Evolutionary conservation across 2,329 filamentous ascomycete species (phyloP), one percentile per base, ranked within the genome.

Genomic region (Clonostachys solani): DNA sequence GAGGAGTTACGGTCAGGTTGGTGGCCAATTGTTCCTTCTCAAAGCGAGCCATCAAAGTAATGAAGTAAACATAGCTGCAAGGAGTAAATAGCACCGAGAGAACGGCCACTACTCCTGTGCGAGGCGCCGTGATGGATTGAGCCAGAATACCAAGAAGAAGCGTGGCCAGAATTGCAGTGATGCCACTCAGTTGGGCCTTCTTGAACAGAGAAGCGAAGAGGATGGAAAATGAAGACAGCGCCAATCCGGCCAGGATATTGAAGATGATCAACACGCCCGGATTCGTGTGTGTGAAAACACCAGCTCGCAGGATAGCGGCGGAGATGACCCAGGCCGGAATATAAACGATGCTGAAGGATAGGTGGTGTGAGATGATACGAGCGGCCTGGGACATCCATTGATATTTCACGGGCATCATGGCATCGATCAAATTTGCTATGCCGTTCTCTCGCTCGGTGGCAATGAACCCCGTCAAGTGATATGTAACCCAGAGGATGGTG

Each of bases 341-440:
- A 57, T 96, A 96, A 18, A 95, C 75, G 7, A 89, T 63, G 49
- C 88, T 83, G 57, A 96, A 94, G 1, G 90, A 82, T 23, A 94
- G 62, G 60, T 95, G 89, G 50, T 91, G 85, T 0, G 91, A 84
- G 9, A 92, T 60, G 13, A 95, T 75, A n/a, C 92, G 79, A 2
- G 87, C 85, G 18, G 83, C 80, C 66, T 92, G 89, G 10, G 87
- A 83, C 58, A 89, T 77, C 89, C 89, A 95, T 40, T 80, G 73
- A 43, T 77, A 77, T 47, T 77, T 76, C 47, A 88, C 88, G 1
- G 89, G 86, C 75, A 94, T 92, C 89, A 95, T 96, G 47, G 89
- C 86, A 65, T 96, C 92, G 40, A 96, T 82, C 29, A 96, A 74
- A 52, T 91, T 88, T 5, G 89, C 89, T 79, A 96, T 94, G 49